Conservation (phyloP, 169 alveolate genomes). For the Eimeria falciformis region DNA sequence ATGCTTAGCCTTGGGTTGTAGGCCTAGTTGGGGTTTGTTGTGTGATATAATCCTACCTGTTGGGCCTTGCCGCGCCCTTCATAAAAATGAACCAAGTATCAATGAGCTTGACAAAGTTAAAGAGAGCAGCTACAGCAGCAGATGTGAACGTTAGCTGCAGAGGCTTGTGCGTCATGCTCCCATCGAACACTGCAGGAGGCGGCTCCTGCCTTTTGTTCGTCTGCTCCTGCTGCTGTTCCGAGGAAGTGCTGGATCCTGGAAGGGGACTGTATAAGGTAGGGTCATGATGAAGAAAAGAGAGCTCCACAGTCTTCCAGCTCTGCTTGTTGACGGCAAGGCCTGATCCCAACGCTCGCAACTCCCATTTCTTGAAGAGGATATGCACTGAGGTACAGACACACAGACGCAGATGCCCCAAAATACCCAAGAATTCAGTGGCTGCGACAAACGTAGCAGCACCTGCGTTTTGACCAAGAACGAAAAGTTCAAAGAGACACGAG, state of each 20-base stretch:
- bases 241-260: neutral
- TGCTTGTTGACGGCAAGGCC: slow-evolving; percentile 64
- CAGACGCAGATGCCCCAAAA: too few relatives aligned
- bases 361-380: slow-evolving; percentile 79
- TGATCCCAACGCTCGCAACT: slow-evolving; percentile 78
- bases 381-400: slow-evolving; percentile 77
- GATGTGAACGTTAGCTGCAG: slow-evolving; percentile 69
- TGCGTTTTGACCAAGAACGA: neutral
- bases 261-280: slow-evolving; percentile 41
- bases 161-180: slow-evolving; percentile 68
- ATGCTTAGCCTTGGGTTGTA: too few relatives aligned
- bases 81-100: slow-evolving; percentile 76
- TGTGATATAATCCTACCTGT: slow-evolving; percentile 61
- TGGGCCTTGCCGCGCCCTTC: slow-evolving; percentile 76
- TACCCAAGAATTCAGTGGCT: neutral
- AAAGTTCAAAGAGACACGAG: too few relatives aligned
- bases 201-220: slow-evolving; percentile 33
- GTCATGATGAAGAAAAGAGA: slow-evolving; percentile 76
- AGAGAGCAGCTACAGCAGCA: slow-evolving; percentile 55
- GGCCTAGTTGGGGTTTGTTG: too few relatives aligned
- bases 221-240: slow-evolving; percentile 4
- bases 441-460: neutral
- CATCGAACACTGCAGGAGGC: slow-evolving; percentile 72
- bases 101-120: slow-evolving; percentile 75
- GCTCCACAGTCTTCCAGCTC: slow-evolving; percentile 76